Conservation (phyloP, 2,329 filamentous ascomycete genomes). For the Fusarium virguliforme region DNA sequence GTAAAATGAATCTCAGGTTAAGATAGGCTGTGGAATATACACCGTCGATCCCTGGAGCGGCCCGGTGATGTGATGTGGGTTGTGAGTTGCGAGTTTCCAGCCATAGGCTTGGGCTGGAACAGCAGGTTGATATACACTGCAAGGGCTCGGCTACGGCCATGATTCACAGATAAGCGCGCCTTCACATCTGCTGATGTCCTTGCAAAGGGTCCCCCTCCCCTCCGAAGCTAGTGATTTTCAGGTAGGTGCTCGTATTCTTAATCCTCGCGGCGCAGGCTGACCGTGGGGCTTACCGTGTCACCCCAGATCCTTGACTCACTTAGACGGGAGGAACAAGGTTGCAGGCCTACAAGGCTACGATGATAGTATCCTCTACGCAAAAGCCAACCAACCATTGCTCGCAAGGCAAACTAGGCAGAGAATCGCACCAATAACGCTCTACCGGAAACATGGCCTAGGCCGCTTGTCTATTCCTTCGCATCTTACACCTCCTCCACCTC, state of each 20-base stretch:
- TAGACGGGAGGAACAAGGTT: background rate
- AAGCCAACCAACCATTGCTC: constrained; percentile 5
- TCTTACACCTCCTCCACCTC: constrained; percentile 27
- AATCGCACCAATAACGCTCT: constrained; percentile 4
- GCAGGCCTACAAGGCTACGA: background rate
- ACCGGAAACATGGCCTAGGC: constrained; percentile 29
- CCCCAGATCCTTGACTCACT: constrained; percentile 9
- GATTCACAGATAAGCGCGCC: constrained; percentile 6
- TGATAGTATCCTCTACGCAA: background rate
- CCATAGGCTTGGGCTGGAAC: background rate
- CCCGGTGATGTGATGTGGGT: background rate
- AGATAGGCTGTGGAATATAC: background rate
- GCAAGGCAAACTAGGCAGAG: constrained; percentile 7
- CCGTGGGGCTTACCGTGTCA: constrained; percentile 5
- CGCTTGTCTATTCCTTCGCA: constrained; percentile 36
- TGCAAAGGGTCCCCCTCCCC: constrained; percentile 29
- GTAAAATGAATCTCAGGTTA: background rate
- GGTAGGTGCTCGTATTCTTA: constrained; percentile 18
- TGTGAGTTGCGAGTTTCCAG: background rate
- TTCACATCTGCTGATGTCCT: constrained; percentile 1
- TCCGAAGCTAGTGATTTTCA: constrained; percentile 24
- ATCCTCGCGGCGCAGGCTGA: background rate
- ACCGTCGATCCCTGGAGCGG: background rate
- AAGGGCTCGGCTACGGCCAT: background rate
- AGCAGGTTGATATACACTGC: background rate